Evolutionary conservation across 208 protist genomes (phyloP), one percentile per base, ranked within the genome.

Genomic region (Trypanosoma boissoni): DNA sequence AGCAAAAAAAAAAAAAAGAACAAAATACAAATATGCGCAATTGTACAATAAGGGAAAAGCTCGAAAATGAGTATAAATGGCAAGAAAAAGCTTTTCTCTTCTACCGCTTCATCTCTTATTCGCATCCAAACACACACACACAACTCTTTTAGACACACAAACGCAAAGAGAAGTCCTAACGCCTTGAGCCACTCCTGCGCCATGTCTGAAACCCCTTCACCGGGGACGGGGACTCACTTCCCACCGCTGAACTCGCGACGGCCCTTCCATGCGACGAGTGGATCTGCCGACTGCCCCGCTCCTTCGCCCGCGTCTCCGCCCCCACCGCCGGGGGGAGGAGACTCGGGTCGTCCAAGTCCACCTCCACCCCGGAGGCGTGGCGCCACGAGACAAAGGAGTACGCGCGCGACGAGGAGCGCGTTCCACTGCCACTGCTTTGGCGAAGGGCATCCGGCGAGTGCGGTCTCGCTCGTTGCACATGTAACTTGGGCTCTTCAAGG

Each of bases 291-390:
- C 7, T 36, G 49, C 27, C 8, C 14, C 5, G 24, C 49, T 37
- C 7, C 49, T 3, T 28, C 45, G 18, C 10, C 45, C 8, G 14
- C 6, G 2, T 20, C 21, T 54, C 58, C 7, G 14, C 7, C 3
- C 10, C 37, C 10, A 68, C 23, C 5, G 20, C 43, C 5, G 12
- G 16, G 23, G 41, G 23, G 2, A 68, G 26, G 3, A 68, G 39
- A 1, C 2, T 14, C 20, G 39, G 18, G 31, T 68, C 61, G 29
- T 68, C 61, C 31, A 59, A 21, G 24, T 26, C 27, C 10, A 68
- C 51, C 27, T 68, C 61, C 21, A 68, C 42, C 7, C 52, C 59
- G 43, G 18, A 58, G 23, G 1, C 34, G 8, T 53, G 29, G 20
- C 21, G 28, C 43, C 42, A 58, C 18, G 61, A 42, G 26, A 31